Evolutionary conservation across 2,329 filamentous ascomycete genomes (phyloP), one percentile per base, ranked within the genome.

Genomic region (Metarhizium sp.): DNA sequence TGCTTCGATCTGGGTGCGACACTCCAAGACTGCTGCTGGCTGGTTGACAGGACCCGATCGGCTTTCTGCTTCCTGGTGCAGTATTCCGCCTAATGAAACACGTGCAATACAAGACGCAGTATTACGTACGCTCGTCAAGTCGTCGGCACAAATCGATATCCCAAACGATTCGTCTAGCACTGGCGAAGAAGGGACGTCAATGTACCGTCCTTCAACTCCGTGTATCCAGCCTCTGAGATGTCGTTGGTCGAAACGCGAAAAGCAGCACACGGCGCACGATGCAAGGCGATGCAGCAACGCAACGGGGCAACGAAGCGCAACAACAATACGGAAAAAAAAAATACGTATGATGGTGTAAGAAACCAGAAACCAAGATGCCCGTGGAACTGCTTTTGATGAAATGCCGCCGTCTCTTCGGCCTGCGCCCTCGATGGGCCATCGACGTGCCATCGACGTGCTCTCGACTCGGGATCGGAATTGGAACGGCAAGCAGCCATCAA

Each of bases 171-270:
- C 25, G 32, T 8, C 7, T 34, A 18, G 20, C 45, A 18, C 20
- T 16, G 10, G 45, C 45, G 20, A 48, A 29, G 13, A 2, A 20
- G n/a, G 45, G 45, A 14, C 45, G 45, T 25, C 7, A 7, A 10
- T 48, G 18, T 30, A 42, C 13, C 13, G 25, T 25, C 25, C 25
- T 25, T 25, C 25, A 25, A 25, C 25, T 25, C 25, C 4, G 25
- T 25, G 25, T 25, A 25, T 25, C 25, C 25, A 25, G 25, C 25
- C 25, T 25, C 25, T 25, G 6, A 43, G 42, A 30, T 8, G 30
- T 13, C 11, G 50, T 29, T 45, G 25, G 25, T 34, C 32, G 55
- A 53, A 47, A 51, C 55, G 52, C 47, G 25, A 50, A 53, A 56
- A 42, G 38, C 43, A n/a, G 25, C 34, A 40, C 38, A 50, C 51